Evolutionary conservation across 495 filamentous ascomycete species (phyloP), one percentile per base, ranked within the genome.

Genomic region (Hyphodiscus hymeniophilus): DNA sequence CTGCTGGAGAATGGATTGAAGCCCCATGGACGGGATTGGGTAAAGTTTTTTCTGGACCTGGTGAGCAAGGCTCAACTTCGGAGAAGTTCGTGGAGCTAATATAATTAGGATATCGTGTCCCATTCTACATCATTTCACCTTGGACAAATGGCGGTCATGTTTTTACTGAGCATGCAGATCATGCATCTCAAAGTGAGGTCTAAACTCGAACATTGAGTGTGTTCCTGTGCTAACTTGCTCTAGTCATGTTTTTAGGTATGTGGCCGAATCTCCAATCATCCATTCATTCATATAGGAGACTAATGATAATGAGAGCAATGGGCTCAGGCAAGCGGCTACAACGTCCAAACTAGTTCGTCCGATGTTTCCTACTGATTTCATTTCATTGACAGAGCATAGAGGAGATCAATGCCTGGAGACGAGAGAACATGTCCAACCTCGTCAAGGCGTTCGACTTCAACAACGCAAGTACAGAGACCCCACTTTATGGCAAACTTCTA

Each of bases 141-240:
- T 77, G 74, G 74, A 76, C 74, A 20, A 69, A 73, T 22, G 73
- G 73, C 35, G 66, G 62, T 45, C 66, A 71, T 13, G 73, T 77
- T 3, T 76, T 76, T 54, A 72, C 70, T 13, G 74, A 75, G 57
- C 66, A 72, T 24, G 68, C 69, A 33, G 74, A 77, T 51, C 74
- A 77, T 52, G 75, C 70, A 59, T 75, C 71, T 2, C 74, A 76
- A 53, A 74, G n/a, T n/a, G n/a, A n/a, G n/a, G n/a, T n/a, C n/a
- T n/a, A n/a, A n/a, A n/a, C n/a, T n/a, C n/a, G n/a, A n/a, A n/a
- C n/a, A n/a, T n/a, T n/a, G n/a, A n/a, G n/a, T n/a, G n/a, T n/a
- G n/a, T n/a, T n/a, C n/a, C n/a, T n/a, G n/a, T n/a, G n/a, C n/a
- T n/a, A n/a, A n/a, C n/a, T n/a, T n/a, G n/a, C n/a, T n/a, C n/a